Evolutionary conservation across 148 eudicot species (phyloP).

Genomic region (Vaccinium macrocarpon): DNA sequence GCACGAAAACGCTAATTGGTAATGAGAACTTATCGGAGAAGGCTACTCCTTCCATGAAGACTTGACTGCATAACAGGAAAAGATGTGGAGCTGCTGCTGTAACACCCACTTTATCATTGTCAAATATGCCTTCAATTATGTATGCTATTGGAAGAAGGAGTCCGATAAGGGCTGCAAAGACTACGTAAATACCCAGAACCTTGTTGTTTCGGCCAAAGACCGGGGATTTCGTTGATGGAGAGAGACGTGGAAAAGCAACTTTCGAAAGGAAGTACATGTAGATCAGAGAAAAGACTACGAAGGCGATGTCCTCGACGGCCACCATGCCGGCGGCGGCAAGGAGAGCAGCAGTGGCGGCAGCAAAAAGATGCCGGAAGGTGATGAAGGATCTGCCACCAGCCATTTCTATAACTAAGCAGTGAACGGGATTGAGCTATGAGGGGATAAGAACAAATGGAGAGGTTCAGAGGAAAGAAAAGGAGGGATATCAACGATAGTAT

Average conservation of each 20-base stretch:
- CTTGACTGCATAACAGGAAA: constrained; percentile 64
- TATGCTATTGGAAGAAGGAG: constrained; percentile 60
- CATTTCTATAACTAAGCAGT: neutral
- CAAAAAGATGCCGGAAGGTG: constrained; percentile 51
- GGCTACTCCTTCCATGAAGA: constrained; percentile 68
- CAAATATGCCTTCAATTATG: constrained; percentile 54
- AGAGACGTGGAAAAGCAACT: constrained; percentile 48
- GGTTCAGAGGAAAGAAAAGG: neutral
- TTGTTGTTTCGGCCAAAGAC: constrained; percentile 37
- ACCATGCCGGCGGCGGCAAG: constrained; percentile 57
- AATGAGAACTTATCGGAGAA: constrained; percentile 50
- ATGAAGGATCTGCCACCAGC: constrained; percentile 17
- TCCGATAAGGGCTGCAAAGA: constrained; percentile 53
- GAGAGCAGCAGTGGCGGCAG: constrained; percentile 37
- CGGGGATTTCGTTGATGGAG: constrained; percentile 20
- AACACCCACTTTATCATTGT: constrained; percentile 56
- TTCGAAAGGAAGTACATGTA: constrained; percentile 55
- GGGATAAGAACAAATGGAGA: neutral
- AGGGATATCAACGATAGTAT: no score
- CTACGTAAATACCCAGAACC: constrained; percentile 34
- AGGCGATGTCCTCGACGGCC: constrained; percentile 31
- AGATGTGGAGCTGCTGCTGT: constrained; percentile 74
- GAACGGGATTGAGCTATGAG: neutral
- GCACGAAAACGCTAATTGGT: constrained; percentile 70
- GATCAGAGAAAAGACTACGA: constrained; percentile 44